Evolutionary conservation across 345 rosid genomes (phyloP).

Genomic region (Eucalyptus cloeziana): DNA sequence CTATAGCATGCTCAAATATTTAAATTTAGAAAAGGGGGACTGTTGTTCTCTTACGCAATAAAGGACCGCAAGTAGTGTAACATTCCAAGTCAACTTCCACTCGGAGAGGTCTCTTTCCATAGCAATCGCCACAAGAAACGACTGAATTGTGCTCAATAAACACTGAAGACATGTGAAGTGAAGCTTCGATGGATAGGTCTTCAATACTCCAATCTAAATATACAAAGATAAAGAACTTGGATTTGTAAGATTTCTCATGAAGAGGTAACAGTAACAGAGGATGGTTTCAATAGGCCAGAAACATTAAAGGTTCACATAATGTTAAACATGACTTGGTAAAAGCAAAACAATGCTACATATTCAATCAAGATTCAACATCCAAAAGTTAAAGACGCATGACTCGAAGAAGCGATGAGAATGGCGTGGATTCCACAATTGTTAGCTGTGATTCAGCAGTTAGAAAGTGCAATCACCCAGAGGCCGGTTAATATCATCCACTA

Average conservation of each 20-base stretch:
- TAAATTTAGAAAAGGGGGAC: background rate
- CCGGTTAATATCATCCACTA: background rate
- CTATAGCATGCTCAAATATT: background rate
- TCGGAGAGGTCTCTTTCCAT: conserved; percentile 49
- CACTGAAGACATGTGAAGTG: conserved; percentile 62
- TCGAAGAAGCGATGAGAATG: background rate
- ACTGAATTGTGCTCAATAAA: conserved; percentile 49
- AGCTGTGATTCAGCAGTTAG: background rate
- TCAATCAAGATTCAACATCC: background rate
- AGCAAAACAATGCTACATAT: background rate
- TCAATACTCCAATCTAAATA: conserved; percentile 37
- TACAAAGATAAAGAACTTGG: background rate
- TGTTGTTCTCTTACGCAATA: conserved; percentile 45
- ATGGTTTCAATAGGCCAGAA: background rate
- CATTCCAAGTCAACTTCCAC: conserved; percentile 74
- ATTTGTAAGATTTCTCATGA: background rate
- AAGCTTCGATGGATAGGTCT: conserved; percentile 66
- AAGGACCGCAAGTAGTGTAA: conserved; percentile 46
- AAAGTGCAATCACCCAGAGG: background rate
- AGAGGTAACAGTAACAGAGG: background rate
- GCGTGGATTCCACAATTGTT: background rate
- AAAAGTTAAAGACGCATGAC: background rate
- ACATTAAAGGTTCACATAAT: background rate
- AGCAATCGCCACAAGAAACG: conserved; percentile 60
- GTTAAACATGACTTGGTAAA: background rate